Evolutionary conservation across 768 basidiomycete genomes (phyloP).

Genomic region (Gelatoporia subvermispora): DNA sequence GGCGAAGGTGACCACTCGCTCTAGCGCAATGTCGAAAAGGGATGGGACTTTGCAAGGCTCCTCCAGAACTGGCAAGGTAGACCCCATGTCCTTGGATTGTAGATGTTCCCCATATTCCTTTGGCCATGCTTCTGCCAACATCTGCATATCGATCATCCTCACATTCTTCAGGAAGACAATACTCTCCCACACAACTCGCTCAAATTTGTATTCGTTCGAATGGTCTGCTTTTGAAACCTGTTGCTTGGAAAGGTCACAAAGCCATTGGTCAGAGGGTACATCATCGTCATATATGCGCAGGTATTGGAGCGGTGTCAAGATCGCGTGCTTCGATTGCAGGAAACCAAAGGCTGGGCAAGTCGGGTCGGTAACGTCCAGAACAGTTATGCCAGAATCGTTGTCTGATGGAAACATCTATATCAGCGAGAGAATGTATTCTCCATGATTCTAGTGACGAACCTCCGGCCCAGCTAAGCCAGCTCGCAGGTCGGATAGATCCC

Average conservation of each 20-base stretch:
- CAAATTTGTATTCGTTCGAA: neutral
- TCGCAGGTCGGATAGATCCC: slow-evolving; percentile 10
- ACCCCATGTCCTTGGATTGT: neutral
- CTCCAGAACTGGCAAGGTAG: too few species aligned
- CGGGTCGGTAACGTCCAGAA: slow-evolving; percentile 6
- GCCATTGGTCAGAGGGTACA: neutral
- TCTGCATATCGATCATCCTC: neutral
- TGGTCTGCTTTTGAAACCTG: too few species aligned
- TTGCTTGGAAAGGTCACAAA: too few species aligned
- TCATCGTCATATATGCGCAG: neutral
- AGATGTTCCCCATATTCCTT: neutral
- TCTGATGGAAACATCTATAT: neutral
- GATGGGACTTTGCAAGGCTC: slow-evolving; percentile 14
- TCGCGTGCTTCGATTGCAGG: neutral
- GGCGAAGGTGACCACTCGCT: slow-evolving; percentile 22
- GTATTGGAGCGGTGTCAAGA: neutral
- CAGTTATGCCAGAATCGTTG: slow-evolving; percentile 4
- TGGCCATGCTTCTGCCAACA: slow-evolving; percentile 7
- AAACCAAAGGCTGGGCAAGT: slow-evolving; percentile 1
- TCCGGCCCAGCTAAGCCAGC: slow-evolving; percentile 22
- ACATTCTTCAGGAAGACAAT: neutral
- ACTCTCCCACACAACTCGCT: neutral
- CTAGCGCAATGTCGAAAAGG: slow-evolving; percentile 23
- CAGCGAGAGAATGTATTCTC: neutral
- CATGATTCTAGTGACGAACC: slow-evolving; percentile 15